Evolutionary conservation across 768 basidiomycete species (phyloP), one percentile per base, ranked within the genome.

Genomic region (Pleurotus sapidus): DNA sequence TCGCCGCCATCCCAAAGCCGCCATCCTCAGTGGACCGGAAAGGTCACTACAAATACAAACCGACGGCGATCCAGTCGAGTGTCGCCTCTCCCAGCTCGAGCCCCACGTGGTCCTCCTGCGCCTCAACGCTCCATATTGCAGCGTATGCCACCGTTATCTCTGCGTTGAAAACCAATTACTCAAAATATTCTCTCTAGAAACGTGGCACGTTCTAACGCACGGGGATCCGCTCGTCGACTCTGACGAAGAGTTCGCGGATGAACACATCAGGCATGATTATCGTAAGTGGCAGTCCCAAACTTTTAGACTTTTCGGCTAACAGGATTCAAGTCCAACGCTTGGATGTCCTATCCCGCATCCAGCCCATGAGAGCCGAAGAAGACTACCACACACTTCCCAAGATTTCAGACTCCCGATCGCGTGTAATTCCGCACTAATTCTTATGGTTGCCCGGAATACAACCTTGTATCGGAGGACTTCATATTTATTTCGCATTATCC

Each of bases 201-300:
- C 90, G 14, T 91, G 87, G 87, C 83, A 88, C 63, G 77, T 81
- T 14, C 76, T 86, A 57, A 80, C 76, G 53, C 83, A 79, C 27
- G 81, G 83, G 38, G 90, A 92, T 65, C 86, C 90, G n/a, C 73
- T 91, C 25, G 70, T 77, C 49, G 88, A 91, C 68, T 91, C 90
- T 25, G 90, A 91, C 58, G 87, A 89, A 43, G 87, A 89, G 64
- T 71, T 73, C 48, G 78, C 74, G 12, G 87, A 91, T 63, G 86
- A 88, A 63, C 75, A 87, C 61, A 74, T 80, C 37, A 80, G 84
- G 30, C 72, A 80, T 47, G 89, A 91, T 63, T 89, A 88, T 63
- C 70, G 89, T 90, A 59, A 55, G 82, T 67, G 37, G 1, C 25
- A 46, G 11, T 61, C 54, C 38, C 30, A 50, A 34, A 27, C 23